Evolutionary conservation across 805 yeast genomes (phyloP).

Genomic region (Candida vaughaniae): DNA sequence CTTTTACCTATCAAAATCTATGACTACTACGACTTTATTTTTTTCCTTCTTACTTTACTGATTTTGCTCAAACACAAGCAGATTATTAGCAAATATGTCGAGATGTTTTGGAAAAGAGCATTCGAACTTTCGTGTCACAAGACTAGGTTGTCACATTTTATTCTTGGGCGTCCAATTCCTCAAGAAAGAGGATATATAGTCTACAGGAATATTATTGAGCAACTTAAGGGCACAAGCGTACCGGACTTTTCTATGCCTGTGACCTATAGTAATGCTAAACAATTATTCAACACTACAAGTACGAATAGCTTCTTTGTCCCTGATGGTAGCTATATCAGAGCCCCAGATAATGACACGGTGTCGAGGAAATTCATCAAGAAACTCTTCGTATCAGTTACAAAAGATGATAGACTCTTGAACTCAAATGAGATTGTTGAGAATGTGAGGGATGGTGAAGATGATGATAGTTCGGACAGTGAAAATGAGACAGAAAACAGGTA

Average conservation of each 20-base stretch:
- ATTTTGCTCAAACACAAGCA: constrained; percentile 1
- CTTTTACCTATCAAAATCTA: constrained; percentile 26
- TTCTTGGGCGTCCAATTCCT: constrained; percentile 59
- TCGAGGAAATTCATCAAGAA: constrained; percentile 62
- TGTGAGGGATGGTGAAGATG: constrained; percentile 1
- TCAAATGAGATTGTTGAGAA: constrained; percentile 3
- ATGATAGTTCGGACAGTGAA: constrained; percentile 30
- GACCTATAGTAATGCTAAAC: constrained; percentile 43
- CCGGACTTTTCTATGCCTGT: constrained; percentile 60
- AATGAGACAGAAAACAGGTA: constrained; percentile 45
- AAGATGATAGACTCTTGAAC: constrained; percentile 60
- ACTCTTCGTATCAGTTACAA: constrained; percentile 80
- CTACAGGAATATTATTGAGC: constrained; percentile 51
- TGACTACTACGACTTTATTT: constrained; percentile 11
- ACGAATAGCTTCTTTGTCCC: constrained; percentile 65
- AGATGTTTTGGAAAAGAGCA: constrained; percentile 59
- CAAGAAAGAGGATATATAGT: constrained; percentile 69
- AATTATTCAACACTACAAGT: constrained; percentile 41
- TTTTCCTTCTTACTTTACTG: constrained; percentile 6
- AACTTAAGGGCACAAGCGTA: constrained; percentile 34
- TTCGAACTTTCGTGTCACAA: constrained; percentile 54
- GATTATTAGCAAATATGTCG: constrained; percentile 29
- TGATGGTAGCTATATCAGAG: constrained; percentile 80
- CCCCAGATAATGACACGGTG: constrained; percentile 79
- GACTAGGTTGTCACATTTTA: constrained; percentile 78